Percentiles rank a stretch among this genome's conserved stretches.
Evolutionary conservation across 2,329 filamentous ascomycete genomes (phyloP).

Genomic region (Aspergillus aculeatinus): DNA sequence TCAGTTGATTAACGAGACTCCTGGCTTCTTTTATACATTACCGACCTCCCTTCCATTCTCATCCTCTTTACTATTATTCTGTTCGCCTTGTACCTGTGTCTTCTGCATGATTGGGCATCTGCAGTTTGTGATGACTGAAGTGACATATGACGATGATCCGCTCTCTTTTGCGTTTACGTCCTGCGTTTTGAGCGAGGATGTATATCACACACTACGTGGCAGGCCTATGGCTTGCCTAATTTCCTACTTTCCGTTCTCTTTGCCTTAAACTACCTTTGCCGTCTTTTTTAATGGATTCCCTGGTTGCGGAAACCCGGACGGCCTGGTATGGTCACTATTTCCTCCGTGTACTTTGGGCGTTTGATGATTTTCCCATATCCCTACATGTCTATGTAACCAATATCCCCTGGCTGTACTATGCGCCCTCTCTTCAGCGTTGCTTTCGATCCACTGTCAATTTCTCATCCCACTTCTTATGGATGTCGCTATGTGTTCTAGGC

Average conservation of each 20-base stretch:
- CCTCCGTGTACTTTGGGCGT: conserved; percentile 14
- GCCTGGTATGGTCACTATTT: conserved; percentile 1
- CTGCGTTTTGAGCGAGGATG: background rate
- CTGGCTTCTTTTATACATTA: conserved; percentile 9
- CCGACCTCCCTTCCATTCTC: background rate
- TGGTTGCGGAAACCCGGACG: conserved; percentile 1
- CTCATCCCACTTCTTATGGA: conserved; percentile 8
- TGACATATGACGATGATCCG: conserved; percentile 1
- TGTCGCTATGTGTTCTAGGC: conserved; percentile 15
- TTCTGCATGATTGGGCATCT: conserved; percentile 12
- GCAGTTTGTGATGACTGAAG: conserved; percentile 9
- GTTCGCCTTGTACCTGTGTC: conserved; percentile 10
- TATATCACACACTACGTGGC: background rate
- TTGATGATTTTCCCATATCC: conserved; percentile 13
- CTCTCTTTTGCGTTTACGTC: conserved; percentile 3
- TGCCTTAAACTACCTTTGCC: background rate
- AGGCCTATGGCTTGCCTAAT: background rate
- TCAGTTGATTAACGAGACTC: conserved; percentile 16
- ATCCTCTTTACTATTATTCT: background rate
- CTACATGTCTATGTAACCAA: conserved; percentile 12
- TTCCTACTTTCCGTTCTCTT: background rate
- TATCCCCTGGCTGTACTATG: background rate
- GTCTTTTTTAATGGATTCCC: conserved; percentile 17
- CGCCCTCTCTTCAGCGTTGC: conserved; percentile 1
- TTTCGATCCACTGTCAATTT: conserved; percentile 15